Evolutionary conservation across 2,329 filamentous ascomycete species (phyloP).

Genomic region (Cercospora berteroae): DNA sequence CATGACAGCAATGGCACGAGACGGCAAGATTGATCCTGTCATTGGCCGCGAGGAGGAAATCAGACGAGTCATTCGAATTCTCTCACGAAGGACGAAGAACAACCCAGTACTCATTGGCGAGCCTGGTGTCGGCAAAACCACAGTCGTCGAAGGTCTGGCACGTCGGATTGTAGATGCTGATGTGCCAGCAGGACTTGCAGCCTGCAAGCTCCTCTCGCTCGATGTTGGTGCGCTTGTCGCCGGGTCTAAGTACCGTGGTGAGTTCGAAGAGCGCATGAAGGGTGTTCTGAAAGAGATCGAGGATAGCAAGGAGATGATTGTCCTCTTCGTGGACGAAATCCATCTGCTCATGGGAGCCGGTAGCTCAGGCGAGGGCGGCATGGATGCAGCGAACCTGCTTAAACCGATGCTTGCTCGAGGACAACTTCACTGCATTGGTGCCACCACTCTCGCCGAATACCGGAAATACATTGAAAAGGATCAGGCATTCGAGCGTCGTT

Average conservation of each 20-base stretch:
- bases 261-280: conserved; percentile 99
- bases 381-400: conserved; percentile 96
- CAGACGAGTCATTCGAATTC: conserved; percentile 82
- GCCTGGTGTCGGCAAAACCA: conserved; percentile 97
- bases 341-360: conserved; percentile 98
- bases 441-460: conserved; percentile 92
- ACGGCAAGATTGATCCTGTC: conserved; percentile 96
- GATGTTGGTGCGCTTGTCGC: conserved; percentile 94
- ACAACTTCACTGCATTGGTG: conserved; percentile 95
- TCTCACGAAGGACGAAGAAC: conserved; percentile 94
- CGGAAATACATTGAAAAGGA: conserved; percentile 99
- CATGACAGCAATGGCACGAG: conserved; percentile 92
- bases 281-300: conserved; percentile 96
- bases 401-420: conserved; percentile 98
- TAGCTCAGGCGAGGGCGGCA: conserved; percentile 89
- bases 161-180: conserved; percentile 95
- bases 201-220: conserved; percentile 89
- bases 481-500: conserved; percentile 93
- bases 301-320: conserved; percentile 91
- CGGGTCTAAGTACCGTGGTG: conserved; percentile 96
- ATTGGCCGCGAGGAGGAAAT: conserved; percentile 97
- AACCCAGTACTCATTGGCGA: conserved; percentile 98
- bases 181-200: conserved; percentile 90
- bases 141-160: conserved; percentile 92
- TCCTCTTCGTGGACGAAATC: conserved; percentile 98